These are phyloP conservation scores for Trematosphaeria pertusa DNA, from an alignment of 2,329 filamentous ascomycete species.

Conservation along the genomic window DNA sequence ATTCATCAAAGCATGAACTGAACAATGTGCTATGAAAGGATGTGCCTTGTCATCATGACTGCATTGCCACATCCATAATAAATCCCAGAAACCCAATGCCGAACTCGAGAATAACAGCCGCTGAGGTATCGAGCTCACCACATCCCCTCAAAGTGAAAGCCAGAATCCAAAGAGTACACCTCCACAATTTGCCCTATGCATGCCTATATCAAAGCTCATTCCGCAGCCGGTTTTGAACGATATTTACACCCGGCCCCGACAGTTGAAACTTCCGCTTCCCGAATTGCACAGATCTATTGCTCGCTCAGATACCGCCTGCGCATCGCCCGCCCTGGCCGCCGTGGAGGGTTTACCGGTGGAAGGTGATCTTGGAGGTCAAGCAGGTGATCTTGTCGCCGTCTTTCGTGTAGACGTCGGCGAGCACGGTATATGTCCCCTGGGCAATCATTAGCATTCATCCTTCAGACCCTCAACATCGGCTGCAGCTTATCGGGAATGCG, in stretches of 20 bases:
- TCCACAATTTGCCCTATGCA: too few species aligned
- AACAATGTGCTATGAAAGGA: conserved; percentile 11
- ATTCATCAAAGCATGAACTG: conserved; percentile 6
- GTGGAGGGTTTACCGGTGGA: conserved; percentile 53
- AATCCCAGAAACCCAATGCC: conserved; percentile 1
- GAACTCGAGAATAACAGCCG: conserved; percentile 11
- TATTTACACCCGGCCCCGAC: conserved; percentile 43
- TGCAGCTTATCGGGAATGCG: conserved; percentile 45
- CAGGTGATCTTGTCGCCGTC: conserved; percentile 83
- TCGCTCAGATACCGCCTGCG: conserved; percentile 21
- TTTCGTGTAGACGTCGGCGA: conserved; percentile 81
- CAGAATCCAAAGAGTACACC: conserved; percentile 10
- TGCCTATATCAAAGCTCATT: conserved; percentile 37
- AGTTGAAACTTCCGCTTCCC: conserved; percentile 42
- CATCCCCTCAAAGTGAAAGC: background rate
- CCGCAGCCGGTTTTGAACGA: conserved; percentile 39
- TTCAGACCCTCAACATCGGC: background rate
- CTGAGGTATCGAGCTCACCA: conserved; percentile 20
- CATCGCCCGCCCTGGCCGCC: conserved; percentile 9
- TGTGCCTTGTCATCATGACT: conserved; percentile 26
- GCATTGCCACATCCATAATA: conserved; percentile 15
- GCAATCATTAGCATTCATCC: conserved; percentile 16
- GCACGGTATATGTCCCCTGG: conserved; percentile 87
- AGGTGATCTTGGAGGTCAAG: conserved; percentile 75
- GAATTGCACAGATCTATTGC: conserved; percentile 30